A percentile compares a stretch with the other conserved stretches of the same genome.
These are phyloP conservation scores for Dimargaris cristalligena DNA, from an alignment of 192 early-diverging fungal species.

Conservation along the genomic window DNA sequence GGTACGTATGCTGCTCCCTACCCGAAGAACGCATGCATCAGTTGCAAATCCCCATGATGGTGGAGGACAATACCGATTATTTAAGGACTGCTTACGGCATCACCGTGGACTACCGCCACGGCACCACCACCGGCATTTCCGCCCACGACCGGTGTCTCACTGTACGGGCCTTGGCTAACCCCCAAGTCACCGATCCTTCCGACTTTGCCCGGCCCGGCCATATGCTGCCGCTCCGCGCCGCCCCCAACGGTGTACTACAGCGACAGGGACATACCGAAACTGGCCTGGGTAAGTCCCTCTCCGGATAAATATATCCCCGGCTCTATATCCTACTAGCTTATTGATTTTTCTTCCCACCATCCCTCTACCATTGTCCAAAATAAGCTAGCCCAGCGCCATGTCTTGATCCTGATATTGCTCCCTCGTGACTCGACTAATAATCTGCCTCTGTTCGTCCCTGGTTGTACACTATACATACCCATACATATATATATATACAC, in stretches of 20 bases:
- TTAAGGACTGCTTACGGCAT: conserved; percentile 91
- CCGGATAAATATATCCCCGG: neutral
- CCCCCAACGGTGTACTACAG: conserved; percentile 61
- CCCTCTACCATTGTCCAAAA: too few species aligned
- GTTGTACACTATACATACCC: too few species aligned
- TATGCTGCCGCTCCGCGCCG: conserved; percentile 79
- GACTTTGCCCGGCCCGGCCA: conserved; percentile 87
- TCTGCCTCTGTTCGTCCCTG: neutral
- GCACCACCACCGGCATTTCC: conserved; percentile 92
- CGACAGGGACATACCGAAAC: conserved; percentile 95
- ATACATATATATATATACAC: too few species aligned
- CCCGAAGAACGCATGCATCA: conserved; percentile 61
- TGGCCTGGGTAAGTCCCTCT: conserved; percentile 30
- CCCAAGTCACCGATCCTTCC: conserved; percentile 32
- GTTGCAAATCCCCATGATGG: conserved; percentile 87
- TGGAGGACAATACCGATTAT: conserved; percentile 74
- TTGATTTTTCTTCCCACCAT: too few species aligned
- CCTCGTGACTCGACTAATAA: conserved; percentile 1
- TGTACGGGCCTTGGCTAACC: conserved; percentile 56
- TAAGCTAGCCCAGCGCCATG: too few species aligned
- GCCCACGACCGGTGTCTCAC: conserved; percentile 79
- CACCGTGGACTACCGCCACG: conserved; percentile 66
- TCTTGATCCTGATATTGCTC: too few species aligned
- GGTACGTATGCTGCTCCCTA: conserved; percentile 81
- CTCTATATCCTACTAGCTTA: neutral